Evolutionary conservation across 2,329 filamentous ascomycete genomes (phyloP).

Genomic region (Hypoxylon sp.): DNA sequence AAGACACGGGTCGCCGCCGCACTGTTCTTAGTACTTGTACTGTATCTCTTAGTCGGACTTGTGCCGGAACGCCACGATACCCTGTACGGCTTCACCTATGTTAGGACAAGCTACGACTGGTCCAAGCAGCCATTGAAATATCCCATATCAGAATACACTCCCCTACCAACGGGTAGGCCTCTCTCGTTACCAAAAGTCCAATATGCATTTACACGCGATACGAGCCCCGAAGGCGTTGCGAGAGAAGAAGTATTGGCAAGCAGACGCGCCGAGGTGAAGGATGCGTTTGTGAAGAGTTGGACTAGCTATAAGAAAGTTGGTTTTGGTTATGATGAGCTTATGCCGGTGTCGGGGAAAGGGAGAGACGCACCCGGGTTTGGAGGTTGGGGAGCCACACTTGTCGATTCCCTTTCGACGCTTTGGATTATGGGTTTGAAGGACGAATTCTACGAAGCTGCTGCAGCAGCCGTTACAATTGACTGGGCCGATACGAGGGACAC

Average conservation of each 20-base stretch:
- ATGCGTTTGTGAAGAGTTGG: constrained; percentile 63
- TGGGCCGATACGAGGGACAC: constrained; percentile 60
- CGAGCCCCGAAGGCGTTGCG: constrained; percentile 46
- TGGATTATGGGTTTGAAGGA: constrained; percentile 72
- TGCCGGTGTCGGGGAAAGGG: constrained; percentile 51
- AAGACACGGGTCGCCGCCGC: constrained; percentile 46
- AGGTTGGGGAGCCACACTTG: constrained; percentile 68
- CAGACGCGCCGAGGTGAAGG: constrained; percentile 58
- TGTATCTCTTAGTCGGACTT: constrained; percentile 52
- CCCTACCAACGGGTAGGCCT: constrained; percentile 49
- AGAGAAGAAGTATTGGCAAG: constrained; percentile 49
- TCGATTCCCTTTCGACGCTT: constrained; percentile 73
- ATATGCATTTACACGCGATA: constrained; percentile 49
- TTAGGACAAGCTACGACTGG: constrained; percentile 53
- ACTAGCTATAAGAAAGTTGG: constrained; percentile 62
- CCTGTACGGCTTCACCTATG: constrained; percentile 50
- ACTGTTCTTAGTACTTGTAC: constrained; percentile 40
- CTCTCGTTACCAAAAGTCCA: constrained; percentile 50
- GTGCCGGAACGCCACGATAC: constrained; percentile 48
- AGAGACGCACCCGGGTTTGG: constrained; percentile 50
- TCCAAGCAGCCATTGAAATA: constrained; percentile 48
- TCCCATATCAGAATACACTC: constrained; percentile 49
- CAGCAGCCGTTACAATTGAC: constrained; percentile 65
- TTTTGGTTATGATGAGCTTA: constrained; percentile 51
- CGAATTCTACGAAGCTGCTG: constrained; percentile 69